Evolutionary conservation across 1,139 yeast species (phyloP).

Genomic region (Saccharomyces hybrid): DNA sequence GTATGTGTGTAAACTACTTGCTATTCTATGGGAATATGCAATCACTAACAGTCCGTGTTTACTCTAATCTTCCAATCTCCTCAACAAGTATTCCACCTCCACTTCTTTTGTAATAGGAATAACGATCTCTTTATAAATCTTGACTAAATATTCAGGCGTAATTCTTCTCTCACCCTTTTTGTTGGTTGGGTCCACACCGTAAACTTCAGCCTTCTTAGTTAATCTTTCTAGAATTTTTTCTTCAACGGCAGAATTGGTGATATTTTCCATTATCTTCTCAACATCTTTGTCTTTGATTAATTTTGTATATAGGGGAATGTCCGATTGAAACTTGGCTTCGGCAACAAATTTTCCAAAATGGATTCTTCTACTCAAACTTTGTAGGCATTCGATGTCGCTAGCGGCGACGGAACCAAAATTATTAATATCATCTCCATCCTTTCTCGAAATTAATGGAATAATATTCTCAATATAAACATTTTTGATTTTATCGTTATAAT

Average conservation of each 20-base stretch:
- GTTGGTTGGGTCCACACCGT: conserved; percentile 83
- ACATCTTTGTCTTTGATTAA: conserved; percentile 61
- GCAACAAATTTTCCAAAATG: conserved; percentile 98
- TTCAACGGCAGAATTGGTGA: conserved; percentile 84
- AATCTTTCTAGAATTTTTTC: conserved; percentile 72
- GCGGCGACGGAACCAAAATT: conserved; percentile 82
- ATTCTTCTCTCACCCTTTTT: conserved; percentile 67
- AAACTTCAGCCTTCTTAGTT: conserved; percentile 69
- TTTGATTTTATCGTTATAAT: conserved; percentile 64
- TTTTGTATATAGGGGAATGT: conserved; percentile 53
- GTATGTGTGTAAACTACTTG: background rate
- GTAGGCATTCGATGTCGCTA: conserved; percentile 79
- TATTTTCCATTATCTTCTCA: conserved; percentile 67
- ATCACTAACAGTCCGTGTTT: too few relatives aligned
- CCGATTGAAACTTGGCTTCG: conserved; percentile 77
- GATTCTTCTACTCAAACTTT: conserved; percentile 84
- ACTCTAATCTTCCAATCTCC: conserved; percentile 51
- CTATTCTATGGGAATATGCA: background rate
- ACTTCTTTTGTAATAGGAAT: conserved; percentile 93
- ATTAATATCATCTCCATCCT: conserved; percentile 69
- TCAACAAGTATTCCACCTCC: conserved; percentile 83
- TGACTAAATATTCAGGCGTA: conserved; percentile 71
- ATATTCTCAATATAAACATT: conserved; percentile 59
- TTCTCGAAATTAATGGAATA: conserved; percentile 65
- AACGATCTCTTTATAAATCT: conserved; percentile 76